These are phyloP conservation scores for Fusarium sublunatum DNA, from an alignment of 2,329 filamentous ascomycete species.

Conservation along the genomic window DNA sequence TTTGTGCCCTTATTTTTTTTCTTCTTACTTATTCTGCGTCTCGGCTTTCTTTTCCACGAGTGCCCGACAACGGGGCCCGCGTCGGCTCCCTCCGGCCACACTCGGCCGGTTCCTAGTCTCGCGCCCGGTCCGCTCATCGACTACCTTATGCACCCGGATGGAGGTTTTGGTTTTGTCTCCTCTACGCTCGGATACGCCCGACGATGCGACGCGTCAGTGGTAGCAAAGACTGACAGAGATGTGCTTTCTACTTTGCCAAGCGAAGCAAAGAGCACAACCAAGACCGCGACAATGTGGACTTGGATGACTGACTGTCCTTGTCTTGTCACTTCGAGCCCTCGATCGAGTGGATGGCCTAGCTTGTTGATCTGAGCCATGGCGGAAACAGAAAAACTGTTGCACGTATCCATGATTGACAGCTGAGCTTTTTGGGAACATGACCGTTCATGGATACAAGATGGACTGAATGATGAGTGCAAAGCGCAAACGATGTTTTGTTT, in stretches of 20 bases:
- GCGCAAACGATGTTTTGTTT: constrained; percentile 12
- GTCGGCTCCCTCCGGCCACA: constrained; percentile 26
- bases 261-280: background rate
- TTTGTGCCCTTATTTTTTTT: constrained; percentile 10
- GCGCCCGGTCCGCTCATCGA: constrained; percentile 8
- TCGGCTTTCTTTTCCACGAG: constrained; percentile 4
- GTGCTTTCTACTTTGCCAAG: background rate
- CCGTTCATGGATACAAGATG: constrained; percentile 25
- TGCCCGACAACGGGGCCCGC: constrained; percentile 15
- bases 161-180: background rate
- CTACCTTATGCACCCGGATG: background rate
- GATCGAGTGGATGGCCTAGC: background rate
- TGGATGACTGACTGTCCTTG: background rate
- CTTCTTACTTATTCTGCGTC: constrained; percentile 17
- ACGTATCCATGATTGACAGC: background rate
- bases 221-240: background rate
- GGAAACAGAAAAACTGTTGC: background rate
- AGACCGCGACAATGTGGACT: background rate
- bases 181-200: constrained; percentile 1
- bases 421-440: constrained; percentile 25
- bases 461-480: constrained; percentile 18
- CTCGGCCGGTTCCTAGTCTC: constrained; percentile 22
- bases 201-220: background rate
- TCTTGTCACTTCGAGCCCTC: background rate
- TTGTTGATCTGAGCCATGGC: background rate